These are phyloP conservation scores for Fomitopsis pinicola DNA, from an alignment of 1,284 basidiomycete genomes.

Conservation along the genomic window DNA sequence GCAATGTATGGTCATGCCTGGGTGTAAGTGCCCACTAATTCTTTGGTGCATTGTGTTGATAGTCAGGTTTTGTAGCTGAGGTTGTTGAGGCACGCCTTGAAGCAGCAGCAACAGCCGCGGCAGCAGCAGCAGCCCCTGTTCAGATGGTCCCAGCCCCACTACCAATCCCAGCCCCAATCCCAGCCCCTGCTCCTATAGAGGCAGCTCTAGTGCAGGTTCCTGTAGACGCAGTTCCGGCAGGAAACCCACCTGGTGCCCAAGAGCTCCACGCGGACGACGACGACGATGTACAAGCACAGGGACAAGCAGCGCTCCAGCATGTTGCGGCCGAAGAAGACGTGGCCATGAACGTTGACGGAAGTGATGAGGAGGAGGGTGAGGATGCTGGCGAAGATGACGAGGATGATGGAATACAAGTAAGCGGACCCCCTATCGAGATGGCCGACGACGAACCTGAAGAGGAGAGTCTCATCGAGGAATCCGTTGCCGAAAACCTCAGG, in stretches of 20 bases:
- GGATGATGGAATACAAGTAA: background rate
- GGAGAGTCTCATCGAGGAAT: background rate
- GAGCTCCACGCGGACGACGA: background rate
- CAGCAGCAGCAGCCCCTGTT: background rate
- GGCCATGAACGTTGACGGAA: background rate
- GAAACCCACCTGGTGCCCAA: background rate
- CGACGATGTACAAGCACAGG: too few relatives aligned
- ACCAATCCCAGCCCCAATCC: background rate
- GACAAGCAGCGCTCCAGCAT: background rate
- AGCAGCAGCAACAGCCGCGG: background rate
- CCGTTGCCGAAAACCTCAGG: background rate
- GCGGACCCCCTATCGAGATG: background rate
- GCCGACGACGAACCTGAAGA: conserved; percentile 7
- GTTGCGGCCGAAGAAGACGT: background rate
- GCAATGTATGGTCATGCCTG: conserved; percentile 4
- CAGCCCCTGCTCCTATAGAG: background rate
- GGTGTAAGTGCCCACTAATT: background rate
- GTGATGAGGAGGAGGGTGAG: background rate
- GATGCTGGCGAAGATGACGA: background rate
- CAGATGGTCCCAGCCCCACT: background rate
- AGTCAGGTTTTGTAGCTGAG: background rate
- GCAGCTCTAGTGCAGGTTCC: too few relatives aligned
- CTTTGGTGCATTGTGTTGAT: background rate
- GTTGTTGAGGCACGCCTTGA: conserved; percentile 1
- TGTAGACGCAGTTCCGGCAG: background rate